phyloP scores from a whole-genome alignment of 768 basidiomycete species.

The Tylopilus subfusipes region DNA sequence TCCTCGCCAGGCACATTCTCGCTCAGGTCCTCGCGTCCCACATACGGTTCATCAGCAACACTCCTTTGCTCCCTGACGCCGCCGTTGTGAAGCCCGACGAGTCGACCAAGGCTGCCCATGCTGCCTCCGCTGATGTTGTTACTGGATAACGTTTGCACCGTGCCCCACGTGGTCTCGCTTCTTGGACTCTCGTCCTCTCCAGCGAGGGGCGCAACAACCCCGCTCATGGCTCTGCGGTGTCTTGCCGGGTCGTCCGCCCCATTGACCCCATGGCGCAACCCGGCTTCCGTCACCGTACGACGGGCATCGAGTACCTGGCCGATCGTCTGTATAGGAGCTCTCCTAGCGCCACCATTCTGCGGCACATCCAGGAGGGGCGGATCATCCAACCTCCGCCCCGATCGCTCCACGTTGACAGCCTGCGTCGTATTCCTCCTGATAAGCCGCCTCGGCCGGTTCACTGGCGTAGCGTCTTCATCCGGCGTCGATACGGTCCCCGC shows the following conservation, averaged over 20 bases:
- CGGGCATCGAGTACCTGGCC: conserved; percentile 18
- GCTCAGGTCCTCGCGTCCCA: conserved; percentile 15
- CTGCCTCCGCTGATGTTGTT: conserved; percentile 20
- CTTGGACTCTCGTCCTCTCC: conserved; percentile 27
- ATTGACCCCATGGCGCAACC: conserved; percentile 3
- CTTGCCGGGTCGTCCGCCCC: conserved; percentile 7
- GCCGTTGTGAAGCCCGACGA: conserved; percentile 32
- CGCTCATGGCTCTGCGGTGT: conserved; percentile 7
- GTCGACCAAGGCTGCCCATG: conserved; percentile 28
- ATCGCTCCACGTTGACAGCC: conserved; percentile 18
- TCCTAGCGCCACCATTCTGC: conserved; percentile 17
- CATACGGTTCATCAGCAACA: conserved; percentile 13
- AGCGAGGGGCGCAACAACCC: conserved; percentile 13
- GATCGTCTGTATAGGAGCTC: conserved; percentile 15
- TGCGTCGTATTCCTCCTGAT: conserved; percentile 27
- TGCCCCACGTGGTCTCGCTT: conserved; percentile 37
- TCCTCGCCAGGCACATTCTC: conserved; percentile 15
- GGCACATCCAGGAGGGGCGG: conserved; percentile 9
- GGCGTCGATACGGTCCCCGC: conserved; percentile 25
- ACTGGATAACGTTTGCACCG: conserved; percentile 26
- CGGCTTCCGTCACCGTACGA: conserved; percentile 18
- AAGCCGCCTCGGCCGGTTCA: conserved; percentile 19
- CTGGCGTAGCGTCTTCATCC: conserved; percentile 28
- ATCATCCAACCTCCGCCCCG: conserved; percentile 14
- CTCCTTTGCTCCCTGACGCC: conserved; percentile 26